Base-by-base conservation (phyloP, 768 basidiomycete species). In the Candolleomyces eurysporus region DNA sequence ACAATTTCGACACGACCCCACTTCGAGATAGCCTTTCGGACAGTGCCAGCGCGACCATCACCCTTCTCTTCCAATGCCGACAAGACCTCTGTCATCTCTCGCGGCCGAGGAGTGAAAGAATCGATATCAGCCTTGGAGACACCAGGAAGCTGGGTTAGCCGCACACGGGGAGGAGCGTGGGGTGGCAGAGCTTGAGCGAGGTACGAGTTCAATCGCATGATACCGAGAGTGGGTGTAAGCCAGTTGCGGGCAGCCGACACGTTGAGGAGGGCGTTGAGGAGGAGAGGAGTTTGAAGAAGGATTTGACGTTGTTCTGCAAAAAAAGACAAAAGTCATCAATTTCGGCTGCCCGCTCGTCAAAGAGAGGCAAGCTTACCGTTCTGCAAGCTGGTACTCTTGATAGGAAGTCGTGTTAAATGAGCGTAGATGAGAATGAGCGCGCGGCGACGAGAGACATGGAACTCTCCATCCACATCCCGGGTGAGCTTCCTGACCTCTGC, bases 181-280 rank as follows among this genome's bases (percentile, higher is more conserved):
- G 90, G 90, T 4, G 85, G 75, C 19, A 95, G 76, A 0, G 93
- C 97, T 75, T 99, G 97, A 0, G 86, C 82, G 39, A 99, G 79
- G 72, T 87, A 86, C 4, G 91, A 85, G 65, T 96, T 90, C 30
- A 99, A 76, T 43, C 88, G 89, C 85, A 97, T 91, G 66, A 88
- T 79, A 32, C 84, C 78, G 42, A 96, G 77, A 0, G 92, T 88
- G 1, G 94, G 89, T 5, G 82, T 69, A 9, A 98, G 85, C 96
- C 96, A 99, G 69, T 87, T 94, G 64, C 94, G 92, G 0, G 95
- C 83, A 19, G 91, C 82, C 0, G 90, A 82, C 63, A 97, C 91
- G 66, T 85, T 90, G 57, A 96, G 82, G 26, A 98, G 78, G 0
- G 94, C 92, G 51, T 82, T 90, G 31, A 96, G 82, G 5, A 96